phyloP scores from a whole-genome alignment of 768 basidiomycete genomes.

The Russula sp. region DNA sequence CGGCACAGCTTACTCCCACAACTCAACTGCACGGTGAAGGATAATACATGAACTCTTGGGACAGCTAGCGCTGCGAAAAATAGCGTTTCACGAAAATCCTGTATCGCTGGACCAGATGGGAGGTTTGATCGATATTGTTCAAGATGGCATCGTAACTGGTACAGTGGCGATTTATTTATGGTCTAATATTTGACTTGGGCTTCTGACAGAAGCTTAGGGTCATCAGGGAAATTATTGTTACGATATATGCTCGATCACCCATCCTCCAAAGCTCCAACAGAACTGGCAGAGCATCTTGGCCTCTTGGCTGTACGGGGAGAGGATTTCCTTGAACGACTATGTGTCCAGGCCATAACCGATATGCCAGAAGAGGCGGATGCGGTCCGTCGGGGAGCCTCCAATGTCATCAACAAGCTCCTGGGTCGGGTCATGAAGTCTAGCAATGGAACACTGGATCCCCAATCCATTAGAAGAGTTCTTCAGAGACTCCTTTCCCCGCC shows the following conservation, averaged over 20 bases:
- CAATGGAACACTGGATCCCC: constrained; percentile 73
- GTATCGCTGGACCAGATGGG: constrained; percentile 63
- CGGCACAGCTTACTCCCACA: background rate
- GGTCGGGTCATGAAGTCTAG: constrained; percentile 83
- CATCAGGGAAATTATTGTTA: constrained; percentile 73
- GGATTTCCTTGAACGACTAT: constrained; percentile 46
- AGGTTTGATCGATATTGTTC: constrained; percentile 71
- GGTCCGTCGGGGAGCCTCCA: constrained; percentile 61
- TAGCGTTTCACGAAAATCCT: constrained; percentile 52
- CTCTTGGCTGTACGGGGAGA: constrained; percentile 38
- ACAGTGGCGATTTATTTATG: constrained; percentile 3
- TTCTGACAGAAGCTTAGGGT: constrained; percentile 42
- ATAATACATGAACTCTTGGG: constrained; percentile 85
- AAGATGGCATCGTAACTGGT: constrained; percentile 65
- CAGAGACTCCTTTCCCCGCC: constrained; percentile 37
- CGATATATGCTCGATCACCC: constrained; percentile 54
- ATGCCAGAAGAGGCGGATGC: constrained; percentile 64
- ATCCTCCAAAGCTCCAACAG: constrained; percentile 33
- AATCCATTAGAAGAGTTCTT: constrained; percentile 46
- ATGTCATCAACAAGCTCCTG: constrained; percentile 74
- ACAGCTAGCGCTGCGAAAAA: constrained; percentile 55
- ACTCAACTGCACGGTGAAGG: constrained; percentile 40
- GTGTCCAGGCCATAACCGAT: constrained; percentile 54
- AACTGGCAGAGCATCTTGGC: constrained; percentile 46
- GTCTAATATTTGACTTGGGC: background rate